Percentiles rank a stretch among this genome's conserved stretches.
Evolutionary conservation across 352 stramenopile genomes (phyloP).

Genomic region (Thalassiosira livingstoniorum): DNA sequence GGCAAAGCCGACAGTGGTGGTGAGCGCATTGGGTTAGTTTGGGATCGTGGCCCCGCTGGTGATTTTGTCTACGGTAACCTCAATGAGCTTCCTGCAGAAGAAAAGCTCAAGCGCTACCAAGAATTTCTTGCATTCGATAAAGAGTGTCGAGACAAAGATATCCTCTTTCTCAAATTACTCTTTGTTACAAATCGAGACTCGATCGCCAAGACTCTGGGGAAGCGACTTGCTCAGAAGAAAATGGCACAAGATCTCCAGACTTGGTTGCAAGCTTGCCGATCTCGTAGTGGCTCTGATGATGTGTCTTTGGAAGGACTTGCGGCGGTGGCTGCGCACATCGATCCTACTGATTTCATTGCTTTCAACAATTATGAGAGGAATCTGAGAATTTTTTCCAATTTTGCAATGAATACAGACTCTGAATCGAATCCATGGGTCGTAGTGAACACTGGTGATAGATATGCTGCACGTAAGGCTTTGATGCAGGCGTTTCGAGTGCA

Average conservation of each 20-base stretch:
- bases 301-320: constrained; percentile 67
- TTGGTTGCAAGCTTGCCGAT: constrained; percentile 73
- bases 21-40: constrained; percentile 69
- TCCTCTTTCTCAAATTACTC: constrained; percentile 81
- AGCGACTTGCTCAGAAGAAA: constrained; percentile 80
- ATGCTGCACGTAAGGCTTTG: constrained; percentile 55
- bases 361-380: constrained; percentile 83
- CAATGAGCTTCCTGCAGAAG: constrained; percentile 43
- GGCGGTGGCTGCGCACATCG: constrained; percentile 77
- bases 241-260: constrained; percentile 75
- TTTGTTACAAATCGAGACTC: constrained; percentile 80
- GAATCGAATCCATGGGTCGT: constrained; percentile 67
- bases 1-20: constrained; percentile 48
- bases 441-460: constrained; percentile 37
- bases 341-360: constrained; percentile 83
- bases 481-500: constrained; percentile 55
- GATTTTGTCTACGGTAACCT: constrained; percentile 83
- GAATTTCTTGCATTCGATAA: constrained; percentile 80
- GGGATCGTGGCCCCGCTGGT: constrained; percentile 74
- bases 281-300: constrained; percentile 41
- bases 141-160: constrained; percentile 67
- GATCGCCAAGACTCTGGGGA: constrained; percentile 79
- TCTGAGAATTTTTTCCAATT: constrained; percentile 73
- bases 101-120: constrained; percentile 67
- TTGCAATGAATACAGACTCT: constrained; percentile 72